Conservation (phyloP, 75 land plant genomes). For the Ceratopteris richardii region DNA sequence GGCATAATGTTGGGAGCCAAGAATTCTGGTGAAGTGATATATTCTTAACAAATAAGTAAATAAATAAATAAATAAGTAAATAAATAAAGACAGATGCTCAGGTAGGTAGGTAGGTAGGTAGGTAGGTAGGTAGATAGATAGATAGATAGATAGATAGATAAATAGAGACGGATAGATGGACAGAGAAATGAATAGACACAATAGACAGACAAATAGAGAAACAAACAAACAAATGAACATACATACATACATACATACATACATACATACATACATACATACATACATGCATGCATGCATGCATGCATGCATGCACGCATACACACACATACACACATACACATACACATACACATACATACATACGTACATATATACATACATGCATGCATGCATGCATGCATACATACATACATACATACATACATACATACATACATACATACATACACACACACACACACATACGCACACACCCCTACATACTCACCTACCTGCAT, state of each 20-base stretch:
- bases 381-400: not conserved
- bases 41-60: not conserved
- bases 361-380: not conserved
- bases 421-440: not conserved
- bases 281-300: not conserved
- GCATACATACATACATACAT: not conserved
- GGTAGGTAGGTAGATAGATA: too few species aligned
- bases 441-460: not conserved
- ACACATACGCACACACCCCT: too few species aligned
- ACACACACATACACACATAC: too few species aligned
- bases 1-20: too few species aligned
- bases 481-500: too few species aligned
- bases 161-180: too few species aligned
- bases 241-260: conserved; percentile 1
- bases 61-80: too few species aligned
- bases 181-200: not conserved
- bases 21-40: not conserved
- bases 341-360: too few species aligned
- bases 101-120: too few species aligned
- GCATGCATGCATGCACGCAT: not conserved
- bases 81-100: too few species aligned
- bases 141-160: too few species aligned
- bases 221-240: not conserved
- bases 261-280: not conserved
- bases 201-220: not conserved